Base-by-base conservation (phyloP, 2,329 filamentous ascomycete genomes). In the Arthrobotrys conoides region DNA sequence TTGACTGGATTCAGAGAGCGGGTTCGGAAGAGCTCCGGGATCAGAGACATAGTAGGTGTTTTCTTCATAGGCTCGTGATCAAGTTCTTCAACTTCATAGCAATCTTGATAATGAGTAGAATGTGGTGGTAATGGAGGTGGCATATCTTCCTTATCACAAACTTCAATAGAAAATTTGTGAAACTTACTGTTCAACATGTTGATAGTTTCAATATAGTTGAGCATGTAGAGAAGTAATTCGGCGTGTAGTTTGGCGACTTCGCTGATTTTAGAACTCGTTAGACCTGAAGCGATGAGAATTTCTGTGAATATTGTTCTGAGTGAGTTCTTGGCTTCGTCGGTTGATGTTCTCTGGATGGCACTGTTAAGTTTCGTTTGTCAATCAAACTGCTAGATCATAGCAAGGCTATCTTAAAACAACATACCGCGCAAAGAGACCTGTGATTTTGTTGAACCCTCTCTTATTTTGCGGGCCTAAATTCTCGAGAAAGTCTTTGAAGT, bases 381-480 rank as follows among this genome's bases (percentile, higher is more conserved):
- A 12, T 49, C 6, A 9, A 10, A n/a, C 6, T 5, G 3, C 9
- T 27, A 48, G 8, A 38, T 3, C 5, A 46, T 55, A 18, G 2
- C 12, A n/a, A 14, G 2, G 18, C 3, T 3, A 51, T 16, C 8
- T 22, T 3, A 3, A 44, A 38, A 33, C 51, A 38, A 33, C 51
- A 5, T 51, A 78, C 75, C 68, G 68, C 36, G 68, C 65, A 46
- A 98, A 87, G 36, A 98, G 87, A 82, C 93, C 95, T 83, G 97
- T 91, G 64, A 97, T 89, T 0, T 92, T 90, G 44, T 92, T 91
- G 80, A 97, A 93, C 0, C 94, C 94, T 78, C 94, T 89, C 80
- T 89, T 88, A 76, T 78, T 78, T 27, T 78, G 75, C 4, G 75
- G 75, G 9, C 75, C 75, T 81, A 90, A 86, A 10, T 88, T 87